These are phyloP conservation scores for Pseudogymnoascus sp. DNA, from an alignment of 2,329 filamentous ascomycete species.

Conservation along the genomic window DNA sequence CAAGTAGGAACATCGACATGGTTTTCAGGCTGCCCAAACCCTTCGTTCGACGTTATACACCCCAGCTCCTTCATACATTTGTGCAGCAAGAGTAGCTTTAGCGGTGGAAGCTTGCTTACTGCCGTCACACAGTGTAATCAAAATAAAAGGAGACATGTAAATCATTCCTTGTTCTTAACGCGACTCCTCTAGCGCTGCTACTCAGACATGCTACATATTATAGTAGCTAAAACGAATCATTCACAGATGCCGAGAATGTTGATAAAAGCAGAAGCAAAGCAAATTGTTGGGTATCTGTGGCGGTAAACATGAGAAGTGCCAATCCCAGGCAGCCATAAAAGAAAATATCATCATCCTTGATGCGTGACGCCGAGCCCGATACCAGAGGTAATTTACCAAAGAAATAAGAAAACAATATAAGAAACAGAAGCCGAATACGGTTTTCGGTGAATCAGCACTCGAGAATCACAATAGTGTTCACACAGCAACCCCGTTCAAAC, in stretches of 20 bases:
- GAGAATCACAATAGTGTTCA: not conserved
- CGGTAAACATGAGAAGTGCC: not conserved
- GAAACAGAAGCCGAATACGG: not conserved
- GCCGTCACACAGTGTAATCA: not conserved
- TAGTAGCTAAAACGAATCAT: not conserved
- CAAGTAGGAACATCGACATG: constrained; percentile 33
- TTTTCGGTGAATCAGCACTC: not conserved
- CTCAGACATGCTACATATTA: not conserved
- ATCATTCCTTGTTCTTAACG: not conserved
- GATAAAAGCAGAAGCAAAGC: not conserved
- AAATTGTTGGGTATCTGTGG: constrained; percentile 1
- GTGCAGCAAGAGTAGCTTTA: not conserved
- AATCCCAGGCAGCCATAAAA: not conserved
- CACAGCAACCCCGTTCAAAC: constrained; percentile 3
- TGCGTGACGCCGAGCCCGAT: not conserved
- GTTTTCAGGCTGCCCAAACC: not conserved
- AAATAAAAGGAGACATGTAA: not conserved
- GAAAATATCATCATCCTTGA: not conserved
- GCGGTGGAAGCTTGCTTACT: not conserved
- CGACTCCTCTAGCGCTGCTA: not conserved
- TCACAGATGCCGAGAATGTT: not conserved
- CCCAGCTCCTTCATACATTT: not conserved
- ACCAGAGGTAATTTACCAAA: not conserved
- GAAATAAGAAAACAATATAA: not conserved
- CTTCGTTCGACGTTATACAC: not conserved